Conservation (phyloP, 371 early-diverging fungal species). For the Apophysomyces ossiformis region DNA sequence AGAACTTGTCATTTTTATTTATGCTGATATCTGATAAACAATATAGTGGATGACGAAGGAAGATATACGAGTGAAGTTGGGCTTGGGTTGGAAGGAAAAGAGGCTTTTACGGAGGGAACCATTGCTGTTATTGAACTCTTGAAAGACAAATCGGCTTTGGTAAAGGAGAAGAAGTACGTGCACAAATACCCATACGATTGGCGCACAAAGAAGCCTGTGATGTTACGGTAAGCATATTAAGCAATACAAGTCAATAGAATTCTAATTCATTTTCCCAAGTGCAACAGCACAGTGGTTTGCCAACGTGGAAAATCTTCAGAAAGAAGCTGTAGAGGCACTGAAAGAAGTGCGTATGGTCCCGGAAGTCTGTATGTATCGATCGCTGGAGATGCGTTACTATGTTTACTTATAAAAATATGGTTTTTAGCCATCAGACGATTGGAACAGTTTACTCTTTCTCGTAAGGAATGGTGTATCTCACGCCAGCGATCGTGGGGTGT, state of each 20-base stretch:
- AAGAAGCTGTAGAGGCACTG: slow-evolving; percentile 64
- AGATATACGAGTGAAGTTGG: slow-evolving; percentile 71
- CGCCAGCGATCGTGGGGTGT: slow-evolving; percentile 88
- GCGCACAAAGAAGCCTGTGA: slow-evolving; percentile 90
- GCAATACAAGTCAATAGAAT: not conserved
- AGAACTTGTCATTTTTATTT: not conserved
- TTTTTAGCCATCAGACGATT: slow-evolving; percentile 58
- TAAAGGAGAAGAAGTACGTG: slow-evolving; percentile 48
- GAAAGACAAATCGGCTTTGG: slow-evolving; percentile 38
- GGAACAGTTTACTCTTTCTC: slow-evolving; percentile 65
- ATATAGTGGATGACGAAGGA: slow-evolving; percentile 81
- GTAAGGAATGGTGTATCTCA: slow-evolving; percentile 94
- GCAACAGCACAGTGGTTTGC: slow-evolving; percentile 93
- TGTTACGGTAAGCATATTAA: slow-evolving; percentile 52
- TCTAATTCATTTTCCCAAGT: slow-evolving; percentile 30
- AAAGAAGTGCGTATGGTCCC: slow-evolving; percentile 65
- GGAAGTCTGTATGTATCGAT: slow-evolving; percentile 50
- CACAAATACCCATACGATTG: slow-evolving; percentile 94
- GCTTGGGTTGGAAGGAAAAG: slow-evolving; percentile 61
- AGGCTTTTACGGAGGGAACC: slow-evolving; percentile 66
- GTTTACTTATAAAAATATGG: not conserved
- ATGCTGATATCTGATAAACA: slow-evolving; percentile 9
- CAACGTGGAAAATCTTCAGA: slow-evolving; percentile 65
- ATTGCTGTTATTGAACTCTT: slow-evolving; percentile 68
- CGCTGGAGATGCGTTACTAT: not conserved